phyloP scores from a whole-genome alignment of 2,329 filamentous ascomycete species.

The Pseudodiploospora longispora region DNA sequence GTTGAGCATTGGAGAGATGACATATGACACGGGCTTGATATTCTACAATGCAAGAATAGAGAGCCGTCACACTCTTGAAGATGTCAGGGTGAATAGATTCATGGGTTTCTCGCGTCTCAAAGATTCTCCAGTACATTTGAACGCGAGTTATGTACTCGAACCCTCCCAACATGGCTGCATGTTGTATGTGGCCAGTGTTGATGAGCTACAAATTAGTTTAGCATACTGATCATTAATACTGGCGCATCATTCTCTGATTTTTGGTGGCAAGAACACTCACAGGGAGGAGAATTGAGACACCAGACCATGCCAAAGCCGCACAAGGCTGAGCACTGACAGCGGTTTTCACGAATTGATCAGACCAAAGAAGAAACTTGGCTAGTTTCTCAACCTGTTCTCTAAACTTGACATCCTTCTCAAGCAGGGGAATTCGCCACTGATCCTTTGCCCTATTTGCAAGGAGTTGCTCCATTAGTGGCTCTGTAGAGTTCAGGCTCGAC shows the following conservation, averaged over 20 bases:
- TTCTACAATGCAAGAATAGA: slow-evolving; percentile 3
- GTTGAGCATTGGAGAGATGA: slow-evolving; percentile 10
- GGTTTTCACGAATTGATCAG: slow-evolving; percentile 13
- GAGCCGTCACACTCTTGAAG: background rate
- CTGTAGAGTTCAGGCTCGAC: background rate
- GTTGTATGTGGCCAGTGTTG: slow-evolving; percentile 8
- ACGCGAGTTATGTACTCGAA: slow-evolving; percentile 12
- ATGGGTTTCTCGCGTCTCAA: slow-evolving; percentile 5
- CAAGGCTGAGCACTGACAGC: slow-evolving; percentile 16
- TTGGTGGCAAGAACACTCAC: slow-evolving; percentile 6
- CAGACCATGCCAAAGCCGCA: slow-evolving; percentile 18
- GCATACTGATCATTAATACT: no score
- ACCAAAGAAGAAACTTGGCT: slow-evolving; percentile 15
- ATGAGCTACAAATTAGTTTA: slow-evolving; percentile 7
- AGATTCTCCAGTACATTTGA: slow-evolving; percentile 13
- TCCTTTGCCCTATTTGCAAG: slow-evolving; percentile 9
- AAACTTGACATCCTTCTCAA: slow-evolving; percentile 12
- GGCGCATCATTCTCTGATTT: no score
- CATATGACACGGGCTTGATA: slow-evolving; percentile 7
- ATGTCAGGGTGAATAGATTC: background rate
- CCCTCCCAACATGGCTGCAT: slow-evolving; percentile 15
- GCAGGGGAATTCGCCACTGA: slow-evolving; percentile 14
- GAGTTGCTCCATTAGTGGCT: slow-evolving; percentile 4
- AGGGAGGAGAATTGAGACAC: slow-evolving; percentile 14
- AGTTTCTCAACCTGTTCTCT: slow-evolving; percentile 14